These are phyloP conservation scores for Rubroshorea leprosula DNA, from an alignment of 345 rosid genomes.

Conservation along the genomic window DNA sequence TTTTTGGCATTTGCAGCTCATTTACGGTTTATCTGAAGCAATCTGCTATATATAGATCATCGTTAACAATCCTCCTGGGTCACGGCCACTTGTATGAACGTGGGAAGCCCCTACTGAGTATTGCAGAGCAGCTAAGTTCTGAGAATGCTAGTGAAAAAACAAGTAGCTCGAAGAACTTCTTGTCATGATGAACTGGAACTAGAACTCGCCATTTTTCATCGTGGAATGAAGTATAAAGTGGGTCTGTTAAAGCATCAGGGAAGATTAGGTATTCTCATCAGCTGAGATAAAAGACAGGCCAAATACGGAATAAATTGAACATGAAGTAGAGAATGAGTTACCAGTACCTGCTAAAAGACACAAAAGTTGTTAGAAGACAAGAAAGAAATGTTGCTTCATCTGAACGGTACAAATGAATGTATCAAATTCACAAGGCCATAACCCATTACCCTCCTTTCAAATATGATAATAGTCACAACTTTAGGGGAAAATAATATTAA, in stretches of 20 bases:
- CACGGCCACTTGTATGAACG: slow-evolving; percentile 84
- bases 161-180: slow-evolving; percentile 71
- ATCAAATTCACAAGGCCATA: no score
- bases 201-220: slow-evolving; percentile 85
- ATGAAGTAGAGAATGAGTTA: no score
- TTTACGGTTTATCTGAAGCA: slow-evolving; percentile 75
- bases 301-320: background rate
- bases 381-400: no score
- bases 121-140: slow-evolving; percentile 85
- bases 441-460: no score
- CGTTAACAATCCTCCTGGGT: slow-evolving; percentile 75
- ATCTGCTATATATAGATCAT: slow-evolving; percentile 60
- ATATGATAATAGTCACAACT: background rate
- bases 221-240: slow-evolving; percentile 60
- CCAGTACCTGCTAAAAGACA: no score
- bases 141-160: slow-evolving; percentile 94
- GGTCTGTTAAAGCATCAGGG: slow-evolving; percentile 34
- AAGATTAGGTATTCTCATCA: background rate
- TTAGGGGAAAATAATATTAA: no score
- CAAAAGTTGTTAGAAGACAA: no score
- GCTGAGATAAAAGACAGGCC: background rate
- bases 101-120: slow-evolving; percentile 74
- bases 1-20: slow-evolving; percentile 29
- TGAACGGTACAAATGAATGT: no score
- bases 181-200: slow-evolving; percentile 73